Base-by-base conservation (phyloP, 257 asterid species). In the Lycium ferocissimum region DNA sequence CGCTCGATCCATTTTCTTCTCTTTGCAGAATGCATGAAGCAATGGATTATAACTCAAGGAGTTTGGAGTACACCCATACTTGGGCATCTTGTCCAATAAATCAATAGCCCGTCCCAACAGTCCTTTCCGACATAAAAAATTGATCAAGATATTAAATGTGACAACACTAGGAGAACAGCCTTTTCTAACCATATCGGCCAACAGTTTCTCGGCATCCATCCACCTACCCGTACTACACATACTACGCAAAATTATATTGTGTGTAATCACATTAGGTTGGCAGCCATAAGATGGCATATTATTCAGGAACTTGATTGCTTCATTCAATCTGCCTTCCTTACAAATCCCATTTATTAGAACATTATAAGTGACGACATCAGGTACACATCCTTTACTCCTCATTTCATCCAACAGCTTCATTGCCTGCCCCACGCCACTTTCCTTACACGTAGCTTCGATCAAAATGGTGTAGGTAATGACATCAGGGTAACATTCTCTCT, bases 381-480 rank as follows among this genome's bases (percentile, higher is more conserved):
- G 97, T 70, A 87, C 89, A 85, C 97, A 93, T 14, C 98, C 98
- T 86, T 87, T 92, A 86, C 59, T 85, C 87, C 90, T 86, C 98
- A 95, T 95, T 88, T 95, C 98, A 90, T 93, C 98, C 79, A 95
- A 86, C 8, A 95, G 92, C 92, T 92, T 90, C 98, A 94, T 95
- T 0, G 97, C 98, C 70, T 89, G 89, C 26, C 80, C 96, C 12
- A 94, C 92, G 6, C 97, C 98, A 83, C 91, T 89, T 75, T 90
- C 94, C 87, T 86, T 93, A 80, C 97, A 92, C 1, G 96, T 92
- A 54, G 98, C 97, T 87, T 94, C 97, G 49, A 94, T 93, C 92
- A 95, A 90, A 56, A 95, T 94, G 11, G 97, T 95, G 83, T 93
- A 95, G 20, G 98, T 93, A 78, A 92, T 88, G 80, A 95, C 97